Evolutionary conservation across 768 basidiomycete genomes (phyloP).

Genomic region (Cantharellus cinnabarinus): DNA sequence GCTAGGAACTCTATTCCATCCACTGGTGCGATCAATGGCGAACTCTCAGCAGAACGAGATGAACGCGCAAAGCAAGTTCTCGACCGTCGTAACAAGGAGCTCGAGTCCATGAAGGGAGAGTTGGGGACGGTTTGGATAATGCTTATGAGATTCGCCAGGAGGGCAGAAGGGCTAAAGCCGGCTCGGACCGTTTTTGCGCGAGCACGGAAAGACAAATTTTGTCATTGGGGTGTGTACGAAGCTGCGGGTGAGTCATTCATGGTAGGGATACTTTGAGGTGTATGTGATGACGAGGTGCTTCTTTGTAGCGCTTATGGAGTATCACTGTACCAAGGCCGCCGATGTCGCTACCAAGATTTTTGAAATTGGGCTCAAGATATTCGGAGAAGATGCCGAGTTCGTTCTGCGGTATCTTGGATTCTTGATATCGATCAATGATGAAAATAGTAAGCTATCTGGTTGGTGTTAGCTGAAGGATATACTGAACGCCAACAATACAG

Average conservation of each 20-base stretch:
- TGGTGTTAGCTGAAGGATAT: constrained; percentile 4
- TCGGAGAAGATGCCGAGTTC: constrained; percentile 64
- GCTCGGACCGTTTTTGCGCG: constrained; percentile 60
- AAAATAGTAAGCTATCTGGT: constrained; percentile 42
- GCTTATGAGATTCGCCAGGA: constrained; percentile 81
- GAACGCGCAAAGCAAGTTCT: constrained; percentile 10
- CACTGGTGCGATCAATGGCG: background rate
- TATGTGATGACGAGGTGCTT: background rate
- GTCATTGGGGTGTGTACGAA: constrained; percentile 85
- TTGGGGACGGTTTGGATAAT: constrained; percentile 52
- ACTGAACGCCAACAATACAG: constrained; percentile 22
- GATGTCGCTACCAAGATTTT: constrained; percentile 78
- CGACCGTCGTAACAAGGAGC: constrained; percentile 17
- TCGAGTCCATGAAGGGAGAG: constrained; percentile 40
- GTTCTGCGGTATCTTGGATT: constrained; percentile 81
- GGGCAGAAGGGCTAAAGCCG: constrained; percentile 71
- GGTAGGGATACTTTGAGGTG: background rate
- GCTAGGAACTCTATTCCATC: constrained; percentile 9
- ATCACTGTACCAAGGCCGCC: constrained; percentile 63
- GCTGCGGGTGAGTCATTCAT: constrained; percentile 44
- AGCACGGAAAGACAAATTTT: constrained; percentile 56
- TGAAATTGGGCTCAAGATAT: constrained; percentile 75
- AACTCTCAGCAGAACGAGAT: constrained; percentile 7
- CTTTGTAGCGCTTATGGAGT: constrained; percentile 70
- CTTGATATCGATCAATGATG: constrained; percentile 85